These are phyloP conservation scores for Clonostachys byssicola DNA, from an alignment of 2,329 filamentous ascomycete species.

Conservation along the genomic window DNA sequence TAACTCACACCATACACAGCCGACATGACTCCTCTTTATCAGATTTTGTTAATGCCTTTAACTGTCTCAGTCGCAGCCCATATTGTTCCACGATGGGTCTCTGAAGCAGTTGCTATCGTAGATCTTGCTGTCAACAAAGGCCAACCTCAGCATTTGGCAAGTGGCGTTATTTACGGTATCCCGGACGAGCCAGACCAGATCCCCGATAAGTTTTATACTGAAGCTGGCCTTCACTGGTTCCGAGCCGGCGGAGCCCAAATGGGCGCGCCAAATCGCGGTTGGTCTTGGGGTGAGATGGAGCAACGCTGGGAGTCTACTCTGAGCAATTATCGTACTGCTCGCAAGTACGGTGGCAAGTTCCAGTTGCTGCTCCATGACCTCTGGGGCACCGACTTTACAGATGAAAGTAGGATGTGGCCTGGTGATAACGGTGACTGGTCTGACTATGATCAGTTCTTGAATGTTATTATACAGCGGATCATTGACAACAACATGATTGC, in stretches of 20 bases:
- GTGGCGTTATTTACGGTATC: neutral
- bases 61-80: too few species aligned
- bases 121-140: too few species aligned
- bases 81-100: too few species aligned
- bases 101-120: too few species aligned
- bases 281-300: neutral
- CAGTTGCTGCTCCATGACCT: constrained; percentile 38
- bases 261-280: neutral
- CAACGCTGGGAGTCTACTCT: constrained; percentile 34
- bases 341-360: constrained; percentile 34
- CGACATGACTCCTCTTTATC: too few species aligned
- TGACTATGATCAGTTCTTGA: constrained; percentile 35
- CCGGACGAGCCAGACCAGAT: constrained; percentile 1
- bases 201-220: constrained; percentile 1
- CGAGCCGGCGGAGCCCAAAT: constrained; percentile 1
- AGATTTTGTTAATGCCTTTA: too few species aligned
- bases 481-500: constrained; percentile 26
- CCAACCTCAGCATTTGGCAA: neutral
- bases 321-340: constrained; percentile 37
- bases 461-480: constrained; percentile 27
- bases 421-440: constrained; percentile 46
- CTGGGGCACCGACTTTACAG: constrained; percentile 40
- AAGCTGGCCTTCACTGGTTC: neutral
- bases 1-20: too few species aligned
- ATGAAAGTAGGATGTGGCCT: constrained; percentile 27